Conservation (phyloP, 2,329 filamentous ascomycete species). For the Colletotrichum ledebouriae region DNA sequence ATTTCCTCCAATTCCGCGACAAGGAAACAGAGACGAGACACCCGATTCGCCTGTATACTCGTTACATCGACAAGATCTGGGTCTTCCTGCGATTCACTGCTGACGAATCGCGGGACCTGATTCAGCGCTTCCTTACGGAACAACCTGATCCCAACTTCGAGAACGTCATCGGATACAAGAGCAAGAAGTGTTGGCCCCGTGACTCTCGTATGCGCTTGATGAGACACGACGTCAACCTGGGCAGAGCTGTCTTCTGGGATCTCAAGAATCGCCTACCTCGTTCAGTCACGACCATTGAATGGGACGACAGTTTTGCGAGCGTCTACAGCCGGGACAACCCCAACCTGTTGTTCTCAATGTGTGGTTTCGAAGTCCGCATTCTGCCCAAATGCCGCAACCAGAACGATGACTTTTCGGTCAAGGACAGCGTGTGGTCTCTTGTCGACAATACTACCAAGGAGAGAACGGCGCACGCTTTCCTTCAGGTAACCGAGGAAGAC, state of each 20-base stretch:
- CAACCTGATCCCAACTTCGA: conserved; percentile 99
- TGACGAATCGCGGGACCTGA: conserved; percentile 94
- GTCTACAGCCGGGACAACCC: conserved; percentile 99
- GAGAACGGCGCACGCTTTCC: conserved; percentile 94
- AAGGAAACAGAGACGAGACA: conserved; percentile 92
- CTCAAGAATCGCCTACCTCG: conserved; percentile 95
- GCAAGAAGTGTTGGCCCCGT: conserved; percentile 99
- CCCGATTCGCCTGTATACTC: conserved; percentile 96
- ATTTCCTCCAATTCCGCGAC: conserved; percentile 97
- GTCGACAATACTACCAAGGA: conserved; percentile 98
- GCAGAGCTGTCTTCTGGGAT: conserved; percentile 98
- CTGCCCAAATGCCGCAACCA: conserved; percentile 94
- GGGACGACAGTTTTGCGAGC: conserved; percentile 98
- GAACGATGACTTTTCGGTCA: conserved; percentile 96
- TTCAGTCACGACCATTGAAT: conserved; percentile 97
- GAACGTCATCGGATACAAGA: conserved; percentile 98
- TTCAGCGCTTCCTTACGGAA: conserved; percentile 97
- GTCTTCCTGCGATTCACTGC: conserved; percentile 95
- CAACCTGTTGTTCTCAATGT: conserved; percentile 97
- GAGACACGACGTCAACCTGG: conserved; percentile 98
- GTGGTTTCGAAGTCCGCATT: conserved; percentile 96
- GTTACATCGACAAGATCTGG: conserved; percentile 99
- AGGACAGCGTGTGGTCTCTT: conserved; percentile 98
- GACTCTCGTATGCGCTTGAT: conserved; percentile 98
- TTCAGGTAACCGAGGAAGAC: conserved; percentile 97